A percentile compares a stretch with the other conserved stretches of the same genome.
phyloP scores from a whole-genome alignment of 1,284 basidiomycete species.

The Rhodotorula mucilaginosa region DNA sequence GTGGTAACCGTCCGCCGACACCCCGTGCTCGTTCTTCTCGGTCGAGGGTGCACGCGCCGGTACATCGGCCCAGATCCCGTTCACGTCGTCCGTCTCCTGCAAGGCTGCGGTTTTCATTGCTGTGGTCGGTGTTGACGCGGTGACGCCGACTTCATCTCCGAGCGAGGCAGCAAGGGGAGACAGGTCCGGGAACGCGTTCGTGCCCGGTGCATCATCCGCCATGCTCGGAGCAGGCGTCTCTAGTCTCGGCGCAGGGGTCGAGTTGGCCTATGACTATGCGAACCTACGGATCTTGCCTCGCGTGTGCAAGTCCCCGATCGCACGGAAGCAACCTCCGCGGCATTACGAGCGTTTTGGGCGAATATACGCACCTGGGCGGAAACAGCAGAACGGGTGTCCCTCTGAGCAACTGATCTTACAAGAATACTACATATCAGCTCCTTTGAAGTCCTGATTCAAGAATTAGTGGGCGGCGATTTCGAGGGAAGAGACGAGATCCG shows the following conservation, averaged over 20 bases:
- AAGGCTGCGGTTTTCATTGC: background rate
- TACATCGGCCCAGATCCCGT: constrained; percentile 21
- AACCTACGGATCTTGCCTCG: too few relatives aligned
- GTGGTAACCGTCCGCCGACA: constrained; percentile 8
- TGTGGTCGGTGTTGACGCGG: background rate
- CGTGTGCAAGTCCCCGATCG: too few relatives aligned
- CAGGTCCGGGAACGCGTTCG: constrained; percentile 8
- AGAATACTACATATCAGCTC: too few relatives aligned
- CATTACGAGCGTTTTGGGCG: too few relatives aligned
- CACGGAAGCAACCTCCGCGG: too few relatives aligned
- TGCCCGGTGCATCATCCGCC: background rate
- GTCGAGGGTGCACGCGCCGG: background rate
- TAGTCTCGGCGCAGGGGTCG: too few relatives aligned
- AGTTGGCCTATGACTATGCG: too few relatives aligned
- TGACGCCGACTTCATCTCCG: background rate
- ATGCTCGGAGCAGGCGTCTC: background rate
- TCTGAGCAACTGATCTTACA: too few relatives aligned
- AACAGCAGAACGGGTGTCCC: too few relatives aligned
- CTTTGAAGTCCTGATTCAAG: too few relatives aligned
- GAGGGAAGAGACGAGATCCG: background rate
- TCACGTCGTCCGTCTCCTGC: background rate
- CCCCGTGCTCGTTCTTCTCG: background rate
- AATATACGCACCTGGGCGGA: too few relatives aligned
- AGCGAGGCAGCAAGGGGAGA: constrained; percentile 7
- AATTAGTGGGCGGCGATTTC: too few relatives aligned